A percentile compares a stretch with the other conserved stretches of the same genome.
Conservation (phyloP, 495 filamentous ascomycete species). For the Patellaria atrata region DNA sequence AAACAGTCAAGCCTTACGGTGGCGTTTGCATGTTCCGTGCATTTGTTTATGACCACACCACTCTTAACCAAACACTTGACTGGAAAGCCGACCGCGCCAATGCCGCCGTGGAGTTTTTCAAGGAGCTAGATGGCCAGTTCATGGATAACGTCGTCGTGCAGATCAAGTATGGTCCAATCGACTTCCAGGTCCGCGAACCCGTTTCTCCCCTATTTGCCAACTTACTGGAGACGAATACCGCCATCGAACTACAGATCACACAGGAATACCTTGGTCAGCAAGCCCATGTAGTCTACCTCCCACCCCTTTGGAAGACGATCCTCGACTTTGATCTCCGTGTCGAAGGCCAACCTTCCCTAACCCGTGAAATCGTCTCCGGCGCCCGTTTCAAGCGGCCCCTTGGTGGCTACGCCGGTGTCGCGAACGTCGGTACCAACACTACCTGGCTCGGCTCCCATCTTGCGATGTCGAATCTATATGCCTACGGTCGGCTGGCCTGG, state of each 20-base stretch:
- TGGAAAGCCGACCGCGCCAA: slow-evolving; percentile 58
- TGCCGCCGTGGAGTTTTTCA: slow-evolving; percentile 53
- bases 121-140: slow-evolving; percentile 48
- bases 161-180: slow-evolving; percentile 62
- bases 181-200: slow-evolving; percentile 64
- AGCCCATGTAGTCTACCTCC: slow-evolving; percentile 49
- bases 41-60: slow-evolving; percentile 54
- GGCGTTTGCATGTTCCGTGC: slow-evolving; percentile 59
- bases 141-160: slow-evolving; percentile 58
- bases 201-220: slow-evolving; percentile 55
- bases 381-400: slow-evolving; percentile 42
- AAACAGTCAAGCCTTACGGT: slow-evolving; percentile 42
- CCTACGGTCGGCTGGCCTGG: slow-evolving; percentile 54
- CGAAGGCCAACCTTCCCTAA: slow-evolving; percentile 37
- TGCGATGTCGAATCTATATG: slow-evolving; percentile 59
- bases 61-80: slow-evolving; percentile 38
- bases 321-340: slow-evolving; percentile 52
- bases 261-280: slow-evolving; percentile 66
- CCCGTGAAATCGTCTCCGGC: slow-evolving; percentile 44
- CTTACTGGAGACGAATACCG: slow-evolving; percentile 39
- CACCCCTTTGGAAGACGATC: slow-evolving; percentile 53
- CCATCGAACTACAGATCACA: slow-evolving; percentile 51
- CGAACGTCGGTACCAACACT: slow-evolving; percentile 51
- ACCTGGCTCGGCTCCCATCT: slow-evolving; percentile 57
- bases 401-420: slow-evolving; percentile 50